Base-by-base conservation (phyloP, 1,139 yeast genomes). In the Kazachstania sp. region DNA sequence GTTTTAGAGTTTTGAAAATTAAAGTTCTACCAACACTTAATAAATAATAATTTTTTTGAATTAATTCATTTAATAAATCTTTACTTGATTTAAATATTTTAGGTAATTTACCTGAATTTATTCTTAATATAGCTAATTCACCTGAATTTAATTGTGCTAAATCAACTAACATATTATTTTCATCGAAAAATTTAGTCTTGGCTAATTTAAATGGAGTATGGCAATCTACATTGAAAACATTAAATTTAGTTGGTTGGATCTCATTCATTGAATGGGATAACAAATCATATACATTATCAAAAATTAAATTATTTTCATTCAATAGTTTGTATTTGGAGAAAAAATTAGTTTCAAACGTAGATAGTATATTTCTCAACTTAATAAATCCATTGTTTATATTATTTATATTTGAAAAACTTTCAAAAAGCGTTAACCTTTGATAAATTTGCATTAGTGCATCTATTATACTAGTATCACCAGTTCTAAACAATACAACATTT, bases 101-200 rank as follows among this genome's bases (percentile, higher is more conserved):
- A 13, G 45, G 52, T 37, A 51, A 32, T n/a, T 43, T 36, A 11
- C 54, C 51, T 11, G 54, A 46, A 31, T 64, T 65, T 15, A 67
- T 54, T 29, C 61, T 59, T 49, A 71, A 68, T 19, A 70, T 50
- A 2, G 68, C 72, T 23, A 70, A 49, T 30, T 66, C 58, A 4
- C 56, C 54, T 32, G 56, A 53, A 29, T 53, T 50, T 31, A 51
- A 54, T 47, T 47, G 63, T 35, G 44, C 57, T 5, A 66, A 48
- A 48, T 67, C 69, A 9, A 64, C 65, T 18, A 62, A 52, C 30
- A 56, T 40, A 38, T 60, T 53, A 34, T 50, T 41, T 31, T 45
- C 47, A 1, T 47, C 42, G 16, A 54, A 45, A 20, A 54, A 45
- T 43, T 51, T 51, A 1, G 37, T 23, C 3, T 47, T 28, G 8